Percentiles rank a stretch among this genome's conserved stretches.
Conservation (phyloP, 495 filamentous ascomycete species). For the Xylaria longipes region DNA sequence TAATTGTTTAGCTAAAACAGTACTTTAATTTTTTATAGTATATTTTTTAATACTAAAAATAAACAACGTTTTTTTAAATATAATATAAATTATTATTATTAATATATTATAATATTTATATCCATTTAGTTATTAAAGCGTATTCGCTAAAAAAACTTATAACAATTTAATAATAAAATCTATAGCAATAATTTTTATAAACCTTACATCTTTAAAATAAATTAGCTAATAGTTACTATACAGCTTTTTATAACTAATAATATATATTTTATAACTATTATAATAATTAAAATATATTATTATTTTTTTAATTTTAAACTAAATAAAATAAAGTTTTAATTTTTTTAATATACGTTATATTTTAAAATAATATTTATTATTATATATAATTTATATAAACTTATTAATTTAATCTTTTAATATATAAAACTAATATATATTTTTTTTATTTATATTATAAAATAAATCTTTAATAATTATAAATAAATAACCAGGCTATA, state of each 20-base stretch:
- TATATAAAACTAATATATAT: background rate
- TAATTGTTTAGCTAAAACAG: background rate
- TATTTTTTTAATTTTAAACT: background rate
- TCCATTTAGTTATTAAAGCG: background rate
- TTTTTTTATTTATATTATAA: background rate
- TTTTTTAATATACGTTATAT: background rate
- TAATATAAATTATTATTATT: background rate
- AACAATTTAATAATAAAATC: background rate
- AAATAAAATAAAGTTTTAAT: background rate
- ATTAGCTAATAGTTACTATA: too few species aligned
- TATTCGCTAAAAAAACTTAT: background rate
- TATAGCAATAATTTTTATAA: conserved; percentile 1
- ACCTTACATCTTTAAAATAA: background rate
- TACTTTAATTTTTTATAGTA: background rate
- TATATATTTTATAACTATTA: background rate
- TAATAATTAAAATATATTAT: background rate
- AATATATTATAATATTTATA: background rate
- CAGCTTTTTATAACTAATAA: background rate
- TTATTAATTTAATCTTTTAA: background rate
- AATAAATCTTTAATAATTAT: background rate
- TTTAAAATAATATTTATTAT: background rate
- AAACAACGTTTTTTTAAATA: too few species aligned
- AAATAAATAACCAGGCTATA: background rate
- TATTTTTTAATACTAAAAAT: background rate
- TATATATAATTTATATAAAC: background rate